Evolutionary conservation across 352 stramenopile species (phyloP).

Genomic region (Phytophthora fragariaefolia): DNA sequence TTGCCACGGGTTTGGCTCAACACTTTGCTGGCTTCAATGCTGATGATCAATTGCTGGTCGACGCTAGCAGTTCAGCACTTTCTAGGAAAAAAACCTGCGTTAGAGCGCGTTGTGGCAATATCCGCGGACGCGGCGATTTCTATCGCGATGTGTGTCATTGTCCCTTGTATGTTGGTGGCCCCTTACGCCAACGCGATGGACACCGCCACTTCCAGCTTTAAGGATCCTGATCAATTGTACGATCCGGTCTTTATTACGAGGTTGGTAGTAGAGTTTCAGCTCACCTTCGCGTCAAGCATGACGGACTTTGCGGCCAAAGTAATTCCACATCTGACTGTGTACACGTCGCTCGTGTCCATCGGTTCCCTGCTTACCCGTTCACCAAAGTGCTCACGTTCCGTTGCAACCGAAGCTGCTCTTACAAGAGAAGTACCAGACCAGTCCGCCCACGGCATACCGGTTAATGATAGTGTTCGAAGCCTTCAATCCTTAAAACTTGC

Average conservation of each 20-base stretch:
- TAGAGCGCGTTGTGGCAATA: constrained; percentile 9
- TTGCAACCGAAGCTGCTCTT: too few species aligned
- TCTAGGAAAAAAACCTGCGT: constrained; percentile 2
- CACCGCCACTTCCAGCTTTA: constrained; percentile 6
- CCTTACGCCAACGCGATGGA: constrained; percentile 10
- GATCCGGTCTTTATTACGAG: constrained; percentile 4
- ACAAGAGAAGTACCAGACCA: neutral
- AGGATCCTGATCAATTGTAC: constrained; percentile 3
- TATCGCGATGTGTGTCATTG: constrained; percentile 10
- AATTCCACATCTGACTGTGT: constrained; percentile 5
- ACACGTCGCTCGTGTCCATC: constrained; percentile 7
- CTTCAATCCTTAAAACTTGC: neutral
- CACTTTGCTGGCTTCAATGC: constrained; percentile 20
- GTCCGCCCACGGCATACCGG: neutral
- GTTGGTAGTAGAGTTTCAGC: constrained; percentile 5
- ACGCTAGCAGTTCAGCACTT: constrained; percentile 59
- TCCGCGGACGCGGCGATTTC: constrained; percentile 9
- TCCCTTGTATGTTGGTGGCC: neutral
- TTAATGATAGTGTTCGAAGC: neutral
- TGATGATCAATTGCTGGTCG: constrained; percentile 53
- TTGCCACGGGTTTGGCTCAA: constrained; percentile 30
- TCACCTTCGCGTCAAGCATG: constrained; percentile 4
- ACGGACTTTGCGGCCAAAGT: constrained; percentile 5
- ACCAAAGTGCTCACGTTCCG: neutral
- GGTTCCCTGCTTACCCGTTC: neutral